These are phyloP conservation scores for Nepenthes mirabilis DNA, from an alignment of 148 eudicot genomes.

Conservation along the genomic window DNA sequence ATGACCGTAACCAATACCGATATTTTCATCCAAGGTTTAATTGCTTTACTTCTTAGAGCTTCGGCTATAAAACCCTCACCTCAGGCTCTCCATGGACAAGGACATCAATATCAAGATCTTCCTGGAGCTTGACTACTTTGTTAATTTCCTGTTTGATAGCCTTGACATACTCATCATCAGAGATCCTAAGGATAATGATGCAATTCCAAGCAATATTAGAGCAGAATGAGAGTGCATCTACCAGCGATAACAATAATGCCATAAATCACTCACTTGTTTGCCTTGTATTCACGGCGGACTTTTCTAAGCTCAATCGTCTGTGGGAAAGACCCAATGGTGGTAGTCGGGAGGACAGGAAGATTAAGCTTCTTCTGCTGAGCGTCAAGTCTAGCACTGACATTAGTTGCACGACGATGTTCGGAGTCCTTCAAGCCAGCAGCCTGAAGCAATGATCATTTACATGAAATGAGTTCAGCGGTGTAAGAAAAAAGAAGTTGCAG, in stretches of 20 bases:
- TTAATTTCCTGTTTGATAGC: constrained; percentile 58
- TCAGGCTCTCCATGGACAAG: constrained; percentile 69
- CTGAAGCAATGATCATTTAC: constrained; percentile 24
- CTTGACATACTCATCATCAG: constrained; percentile 54
- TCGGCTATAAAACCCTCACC: constrained; percentile 23
- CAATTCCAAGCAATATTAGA: neutral
- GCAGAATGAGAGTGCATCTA: constrained; percentile 60
- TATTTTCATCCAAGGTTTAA: no score
- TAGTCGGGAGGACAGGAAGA: constrained; percentile 89
- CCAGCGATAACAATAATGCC: constrained; percentile 5
- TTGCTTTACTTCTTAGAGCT: constrained; percentile 2
- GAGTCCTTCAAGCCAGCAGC: constrained; percentile 92
- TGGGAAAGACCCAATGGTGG: constrained; percentile 97
- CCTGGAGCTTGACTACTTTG: constrained; percentile 65
- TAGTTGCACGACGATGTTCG: constrained; percentile 92
- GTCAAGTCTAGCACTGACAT: constrained; percentile 77
- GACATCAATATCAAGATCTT: constrained; percentile 73
- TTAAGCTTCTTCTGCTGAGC: constrained; percentile 97
- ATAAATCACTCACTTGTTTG: constrained; percentile 52
- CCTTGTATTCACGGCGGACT: constrained; percentile 96
- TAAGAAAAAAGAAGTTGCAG: neutral
- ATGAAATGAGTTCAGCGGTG: neutral
- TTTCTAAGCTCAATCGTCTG: constrained; percentile 84
- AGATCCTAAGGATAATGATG: constrained; percentile 30
- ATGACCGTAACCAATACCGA: no score